Conservation (phyloP, 1,284 basidiomycete species). For the Mycena sp. region DNA sequence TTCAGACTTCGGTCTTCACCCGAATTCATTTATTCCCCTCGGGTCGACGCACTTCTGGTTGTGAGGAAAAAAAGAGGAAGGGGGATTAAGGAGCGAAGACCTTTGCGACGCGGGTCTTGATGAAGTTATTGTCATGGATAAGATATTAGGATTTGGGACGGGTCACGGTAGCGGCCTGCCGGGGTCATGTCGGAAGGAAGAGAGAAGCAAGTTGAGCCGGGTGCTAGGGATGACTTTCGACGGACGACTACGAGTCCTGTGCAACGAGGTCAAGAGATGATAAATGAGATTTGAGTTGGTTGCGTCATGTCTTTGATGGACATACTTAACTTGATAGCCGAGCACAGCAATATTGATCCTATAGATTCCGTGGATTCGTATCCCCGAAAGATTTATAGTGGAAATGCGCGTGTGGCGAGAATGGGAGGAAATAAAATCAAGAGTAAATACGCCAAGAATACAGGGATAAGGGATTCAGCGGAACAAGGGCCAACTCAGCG, state of each 20-base stretch:
- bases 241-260: slow-evolving; percentile 68
- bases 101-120: slow-evolving; percentile 83
- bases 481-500: too few species aligned
- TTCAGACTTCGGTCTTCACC: slow-evolving; percentile 93
- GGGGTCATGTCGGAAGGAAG: slow-evolving; percentile 64
- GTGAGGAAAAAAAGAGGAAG: slow-evolving; percentile 94
- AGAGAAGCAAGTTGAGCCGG: slow-evolving; percentile 73
- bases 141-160: slow-evolving; percentile 71
- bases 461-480: too few species aligned
- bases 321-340: too few species aligned
- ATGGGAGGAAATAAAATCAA: too few species aligned
- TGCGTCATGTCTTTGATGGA: slow-evolving; percentile 62
- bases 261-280: too few species aligned
- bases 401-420: too few species aligned
- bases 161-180: slow-evolving; percentile 49
- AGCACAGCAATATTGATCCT: too few species aligned
- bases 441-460: too few species aligned
- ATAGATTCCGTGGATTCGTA: too few species aligned
- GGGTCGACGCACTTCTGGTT: slow-evolving; percentile 97
- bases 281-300: slow-evolving; percentile 74
- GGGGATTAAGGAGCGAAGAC: slow-evolving; percentile 86
- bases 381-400: too few species aligned
- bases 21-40: slow-evolving; percentile 93
- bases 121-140: slow-evolving; percentile 87
- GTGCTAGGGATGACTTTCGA: slow-evolving; percentile 69